Evolutionary conservation across 75 land plant genomes (phyloP).

Genomic region (Larix kaempferi): DNA sequence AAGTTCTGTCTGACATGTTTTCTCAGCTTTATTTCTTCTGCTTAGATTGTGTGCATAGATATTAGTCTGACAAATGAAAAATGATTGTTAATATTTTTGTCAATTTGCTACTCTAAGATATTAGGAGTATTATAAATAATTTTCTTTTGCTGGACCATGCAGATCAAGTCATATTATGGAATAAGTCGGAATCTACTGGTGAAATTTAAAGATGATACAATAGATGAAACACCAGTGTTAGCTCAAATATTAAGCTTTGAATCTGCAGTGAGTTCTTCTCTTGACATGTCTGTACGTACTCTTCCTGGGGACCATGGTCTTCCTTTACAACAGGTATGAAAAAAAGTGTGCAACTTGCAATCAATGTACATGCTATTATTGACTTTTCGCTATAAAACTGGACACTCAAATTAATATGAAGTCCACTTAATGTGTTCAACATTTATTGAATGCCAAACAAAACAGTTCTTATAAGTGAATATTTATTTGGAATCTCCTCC

Average conservation of each 20-base stretch:
- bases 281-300: conserved; percentile 85
- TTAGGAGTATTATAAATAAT: not conserved
- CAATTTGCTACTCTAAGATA: not conserved
- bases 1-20: not conserved
- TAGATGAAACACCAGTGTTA: conserved; percentile 85
- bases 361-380: not conserved
- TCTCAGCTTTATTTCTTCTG: not conserved
- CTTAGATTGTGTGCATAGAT: not conserved
- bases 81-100: not conserved
- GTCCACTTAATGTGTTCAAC: not conserved
- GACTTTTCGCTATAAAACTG: not conserved
- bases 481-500: too few relatives aligned
- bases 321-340: conserved; percentile 79
- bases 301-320: conserved; percentile 92
- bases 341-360: not conserved
- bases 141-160: conserved; percentile 12
- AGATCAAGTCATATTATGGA: conserved; percentile 95
- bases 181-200: conserved; percentile 80
- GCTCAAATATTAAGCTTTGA: conserved; percentile 74
- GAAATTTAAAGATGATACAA: conserved; percentile 84
- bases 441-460: not conserved
- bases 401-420: not conserved
- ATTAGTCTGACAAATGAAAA: too few relatives aligned
- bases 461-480: not conserved
- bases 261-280: conserved; percentile 77